Evolutionary conservation across 2,329 filamentous ascomycete genomes (phyloP), one percentile per base, ranked within the genome.

Genomic region (Cladosporium sp.): DNA sequence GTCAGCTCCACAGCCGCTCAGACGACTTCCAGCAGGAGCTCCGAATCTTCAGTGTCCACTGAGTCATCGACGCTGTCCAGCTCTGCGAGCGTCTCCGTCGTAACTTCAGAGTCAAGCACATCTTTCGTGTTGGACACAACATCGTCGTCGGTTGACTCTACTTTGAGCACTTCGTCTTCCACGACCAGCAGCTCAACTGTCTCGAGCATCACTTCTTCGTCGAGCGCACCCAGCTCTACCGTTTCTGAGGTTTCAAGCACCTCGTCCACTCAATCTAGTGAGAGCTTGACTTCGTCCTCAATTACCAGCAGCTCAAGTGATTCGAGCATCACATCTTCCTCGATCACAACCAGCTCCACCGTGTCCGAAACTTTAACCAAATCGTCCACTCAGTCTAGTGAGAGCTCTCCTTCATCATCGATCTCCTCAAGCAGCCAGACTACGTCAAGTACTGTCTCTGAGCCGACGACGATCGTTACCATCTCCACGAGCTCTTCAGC

Each of bases 121-220:
- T 43, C 43, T 12, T 43, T 38, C 15, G 15, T 40, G 3, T 19
- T 36, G 22, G 8, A 30, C 27, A 38, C n/a, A 32, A 27, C 45
- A 11, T 34, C 51, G 8, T n/a, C 44, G 7, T 36, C 34, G 8
- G 15, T 18, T 3, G 15, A 15, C 8, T 22, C 39, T 1, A 29
- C 47, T 24, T 30, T 30, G 12, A 50, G 39, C 45, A 48, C 36
- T 7, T 2, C 49, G 9, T 40, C 41, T 11, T 38, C 32, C 7
- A 34, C 52, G 7, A 27, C 40, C 27, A n/a, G 47, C 36, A 43
- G 44, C 20, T 45, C 53, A 4, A 40, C 50, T 12, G 39, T 43
- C n/a, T 24, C 24, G 11, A 44, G 12, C 48, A 36, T 13, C 8
- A 34, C 48, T 13, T 37, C 20, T 13, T 34, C 48, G 37, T 5